Conservation (phyloP, 2,329 filamentous ascomycete species). For the Didymella lethalis region DNA sequence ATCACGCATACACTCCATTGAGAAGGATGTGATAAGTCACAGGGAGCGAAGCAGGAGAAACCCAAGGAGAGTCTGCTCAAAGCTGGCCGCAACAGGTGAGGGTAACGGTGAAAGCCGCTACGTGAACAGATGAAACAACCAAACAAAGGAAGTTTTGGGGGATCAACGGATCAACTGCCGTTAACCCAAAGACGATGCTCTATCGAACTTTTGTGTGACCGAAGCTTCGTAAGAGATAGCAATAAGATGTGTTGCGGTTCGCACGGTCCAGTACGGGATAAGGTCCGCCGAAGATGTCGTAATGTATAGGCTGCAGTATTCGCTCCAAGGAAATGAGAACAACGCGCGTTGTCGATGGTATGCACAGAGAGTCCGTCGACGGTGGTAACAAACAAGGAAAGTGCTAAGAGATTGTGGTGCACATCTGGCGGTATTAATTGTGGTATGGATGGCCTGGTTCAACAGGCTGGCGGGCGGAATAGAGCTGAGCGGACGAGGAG, state of each 20-base stretch:
- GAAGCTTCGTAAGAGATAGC: slow-evolving; percentile 43
- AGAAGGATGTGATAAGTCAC: slow-evolving; percentile 28
- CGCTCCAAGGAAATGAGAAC: slow-evolving; percentile 40
- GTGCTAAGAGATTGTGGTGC: slow-evolving; percentile 53
- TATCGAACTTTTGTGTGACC: slow-evolving; percentile 50
- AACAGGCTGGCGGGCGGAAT: slow-evolving; percentile 47
- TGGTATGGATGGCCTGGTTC: slow-evolving; percentile 50
- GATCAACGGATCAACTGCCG: slow-evolving; percentile 45
- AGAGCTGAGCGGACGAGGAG: slow-evolving; percentile 33
- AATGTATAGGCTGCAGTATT: slow-evolving; percentile 38
- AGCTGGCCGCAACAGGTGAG: slow-evolving; percentile 38
- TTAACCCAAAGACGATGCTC: slow-evolving; percentile 48
- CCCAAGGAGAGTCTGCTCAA: slow-evolving; percentile 46
- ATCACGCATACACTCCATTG: slow-evolving; percentile 87
- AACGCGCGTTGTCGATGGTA: slow-evolving; percentile 50
- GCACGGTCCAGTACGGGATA: slow-evolving; percentile 12
- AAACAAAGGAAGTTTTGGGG: slow-evolving; percentile 42
- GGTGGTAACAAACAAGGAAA: slow-evolving; percentile 52
- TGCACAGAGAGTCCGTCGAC: slow-evolving; percentile 50
- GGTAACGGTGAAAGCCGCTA: slow-evolving; percentile 27
- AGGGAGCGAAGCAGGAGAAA: slow-evolving; percentile 38
- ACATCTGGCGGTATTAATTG: slow-evolving; percentile 54
- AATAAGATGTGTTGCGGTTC: slow-evolving; percentile 41
- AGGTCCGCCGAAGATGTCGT: slow-evolving; percentile 36
- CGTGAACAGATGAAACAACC: slow-evolving; percentile 34